A percentile compares a stretch with the other conserved stretches of the same genome.
phyloP scores from a whole-genome alignment of 371 early-diverging fungal species.

The Actinomortierella ambigua region DNA sequence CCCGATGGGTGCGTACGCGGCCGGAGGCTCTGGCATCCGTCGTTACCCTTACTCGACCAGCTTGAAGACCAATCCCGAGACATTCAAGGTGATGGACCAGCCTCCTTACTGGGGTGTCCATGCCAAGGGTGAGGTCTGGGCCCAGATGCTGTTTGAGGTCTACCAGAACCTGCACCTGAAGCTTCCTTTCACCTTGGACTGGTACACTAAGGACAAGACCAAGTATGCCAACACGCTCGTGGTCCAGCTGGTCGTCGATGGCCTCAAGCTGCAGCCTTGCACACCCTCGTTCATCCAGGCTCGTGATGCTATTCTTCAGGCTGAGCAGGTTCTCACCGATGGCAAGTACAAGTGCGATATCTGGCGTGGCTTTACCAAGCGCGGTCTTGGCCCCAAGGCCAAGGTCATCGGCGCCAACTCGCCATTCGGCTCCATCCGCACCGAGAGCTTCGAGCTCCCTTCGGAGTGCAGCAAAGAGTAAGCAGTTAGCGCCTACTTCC shows the following conservation, averaged over 20 bases:
- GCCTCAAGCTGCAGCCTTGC: conserved; percentile 94
- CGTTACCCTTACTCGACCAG: conserved; percentile 89
- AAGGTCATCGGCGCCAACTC: conserved; percentile 63
- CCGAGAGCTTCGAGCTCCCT: conserved; percentile 67
- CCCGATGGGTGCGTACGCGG: conserved; percentile 88
- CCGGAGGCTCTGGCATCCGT: conserved; percentile 84
- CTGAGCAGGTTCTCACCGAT: conserved; percentile 79
- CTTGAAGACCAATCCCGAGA: conserved; percentile 84
- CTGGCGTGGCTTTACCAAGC: conserved; percentile 91
- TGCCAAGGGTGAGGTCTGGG: conserved; percentile 97
- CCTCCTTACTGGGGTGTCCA: conserved; percentile 94
- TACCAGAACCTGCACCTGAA: conserved; percentile 81
- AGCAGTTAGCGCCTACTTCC: no score
- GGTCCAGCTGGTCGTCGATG: conserved; percentile 89
- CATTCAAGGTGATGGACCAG: conserved; percentile 78
- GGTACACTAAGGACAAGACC: conserved; percentile 48
- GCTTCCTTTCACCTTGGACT: conserved; percentile 69
- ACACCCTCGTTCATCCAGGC: conserved; percentile 88
- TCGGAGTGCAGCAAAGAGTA: conserved; percentile 38
- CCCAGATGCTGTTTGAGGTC: conserved; percentile 90
- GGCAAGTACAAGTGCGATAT: conserved; percentile 85
- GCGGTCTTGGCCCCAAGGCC: conserved; percentile 85
- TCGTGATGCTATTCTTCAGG: conserved; percentile 91
- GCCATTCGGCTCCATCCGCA: conserved; percentile 67
- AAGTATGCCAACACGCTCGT: conserved; percentile 85